Evolutionary conservation across 352 stramenopile genomes (phyloP).

Genomic region (Pythium dissimile): DNA sequence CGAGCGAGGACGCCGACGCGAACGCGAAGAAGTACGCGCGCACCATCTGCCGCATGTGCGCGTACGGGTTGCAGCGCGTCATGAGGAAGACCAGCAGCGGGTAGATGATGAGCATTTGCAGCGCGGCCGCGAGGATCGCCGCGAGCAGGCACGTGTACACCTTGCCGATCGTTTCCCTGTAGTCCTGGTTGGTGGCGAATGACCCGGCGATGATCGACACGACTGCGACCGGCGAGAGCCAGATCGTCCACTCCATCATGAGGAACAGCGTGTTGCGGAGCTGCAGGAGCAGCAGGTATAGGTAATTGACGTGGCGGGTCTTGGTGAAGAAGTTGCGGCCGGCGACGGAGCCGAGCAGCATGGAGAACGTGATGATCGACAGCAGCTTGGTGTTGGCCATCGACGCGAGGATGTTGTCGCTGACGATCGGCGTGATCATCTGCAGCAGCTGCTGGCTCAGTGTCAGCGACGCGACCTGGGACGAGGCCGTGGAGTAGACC

Average conservation of each 20-base stretch:
- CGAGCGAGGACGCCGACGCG: constrained; percentile 58
- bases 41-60: constrained; percentile 60
- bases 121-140: constrained; percentile 29
- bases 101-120: constrained; percentile 54
- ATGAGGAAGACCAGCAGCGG: constrained; percentile 62
- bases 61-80: constrained; percentile 65
- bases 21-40: constrained; percentile 70
- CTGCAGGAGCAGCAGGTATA: constrained; percentile 65
- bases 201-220: constrained; percentile 60
- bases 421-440: constrained; percentile 58
- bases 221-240: constrained; percentile 56
- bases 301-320: constrained; percentile 52
- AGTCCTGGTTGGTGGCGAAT: constrained; percentile 44
- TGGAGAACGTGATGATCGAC: constrained; percentile 67
- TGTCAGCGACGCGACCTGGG: constrained; percentile 36
- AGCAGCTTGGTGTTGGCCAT: constrained; percentile 46
- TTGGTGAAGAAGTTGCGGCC: constrained; percentile 60
- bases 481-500: constrained; percentile 33
- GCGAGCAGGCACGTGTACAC: constrained; percentile 53
- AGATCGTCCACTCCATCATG: constrained; percentile 67
- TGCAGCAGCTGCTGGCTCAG: constrained; percentile 58
- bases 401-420: constrained; percentile 58
- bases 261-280: constrained; percentile 72
- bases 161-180: constrained; percentile 38
- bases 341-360: constrained; percentile 55